These are phyloP conservation scores for Auxenochlorella pyrenoidosa DNA, from an alignment of 139 green algal species.

Conservation along the genomic window DNA sequence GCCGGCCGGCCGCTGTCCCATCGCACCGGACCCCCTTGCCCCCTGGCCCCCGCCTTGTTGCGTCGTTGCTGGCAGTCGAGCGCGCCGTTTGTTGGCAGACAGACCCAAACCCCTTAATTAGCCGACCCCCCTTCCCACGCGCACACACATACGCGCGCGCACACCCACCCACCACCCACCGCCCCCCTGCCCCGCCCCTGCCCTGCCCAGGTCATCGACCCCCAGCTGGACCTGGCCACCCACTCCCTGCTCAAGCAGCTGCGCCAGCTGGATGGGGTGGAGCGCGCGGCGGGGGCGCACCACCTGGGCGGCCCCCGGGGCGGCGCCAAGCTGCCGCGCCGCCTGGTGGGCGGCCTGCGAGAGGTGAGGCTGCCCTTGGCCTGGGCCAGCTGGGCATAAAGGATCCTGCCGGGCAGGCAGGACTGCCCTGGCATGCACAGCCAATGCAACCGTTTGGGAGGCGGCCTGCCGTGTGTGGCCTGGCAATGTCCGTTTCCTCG, in stretches of 20 bases:
- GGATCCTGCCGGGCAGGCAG: no score
- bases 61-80: no score
- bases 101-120: no score
- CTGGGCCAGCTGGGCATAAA: no score
- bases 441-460: no score
- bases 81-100: no score
- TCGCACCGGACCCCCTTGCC: no score
- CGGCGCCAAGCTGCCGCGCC: neutral
- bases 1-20: no score
- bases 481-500: no score
- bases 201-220: neutral
- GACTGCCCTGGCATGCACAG: no score
- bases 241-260: slow-evolving; percentile 25
- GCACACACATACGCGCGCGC: neutral
- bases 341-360: slow-evolving; percentile 22
- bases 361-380: neutral
- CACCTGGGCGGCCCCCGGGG: neutral
- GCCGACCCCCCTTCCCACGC: neutral
- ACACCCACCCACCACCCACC: neutral
- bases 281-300: neutral
- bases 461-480: no score
- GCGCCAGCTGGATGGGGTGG: slow-evolving; percentile 21
- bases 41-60: no score
- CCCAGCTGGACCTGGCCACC: slow-evolving; percentile 9
- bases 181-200: neutral